These are phyloP conservation scores for Adansonia grandidieri DNA, from an alignment of 441 rosid genomes.

Conservation along the genomic window DNA sequence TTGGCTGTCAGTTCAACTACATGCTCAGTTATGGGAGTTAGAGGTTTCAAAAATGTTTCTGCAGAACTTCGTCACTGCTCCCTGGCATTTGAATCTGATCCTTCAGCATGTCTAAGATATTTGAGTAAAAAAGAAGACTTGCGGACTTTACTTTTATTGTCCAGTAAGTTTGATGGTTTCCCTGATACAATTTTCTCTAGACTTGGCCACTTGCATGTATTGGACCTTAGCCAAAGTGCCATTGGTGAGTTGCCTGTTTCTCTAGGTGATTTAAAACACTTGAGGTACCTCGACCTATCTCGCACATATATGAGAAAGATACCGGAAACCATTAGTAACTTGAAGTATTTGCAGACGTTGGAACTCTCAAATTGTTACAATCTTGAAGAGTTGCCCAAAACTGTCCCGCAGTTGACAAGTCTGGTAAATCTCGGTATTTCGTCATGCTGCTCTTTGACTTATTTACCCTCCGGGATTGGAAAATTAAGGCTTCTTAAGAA, in stretches of 20 bases:
- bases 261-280: conserved; percentile 23
- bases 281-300: conserved; percentile 35
- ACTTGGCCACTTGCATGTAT: conserved; percentile 25
- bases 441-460: conserved; percentile 25
- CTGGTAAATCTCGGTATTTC: conserved; percentile 28
- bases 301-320: not conserved
- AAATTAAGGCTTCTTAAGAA: conserved; percentile 22
- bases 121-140: conserved; percentile 17
- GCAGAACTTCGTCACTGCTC: conserved; percentile 19
- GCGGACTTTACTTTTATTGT: conserved; percentile 22
- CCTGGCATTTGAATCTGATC: conserved; percentile 17
- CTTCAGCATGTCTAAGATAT: conserved; percentile 11
- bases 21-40: conserved; percentile 11
- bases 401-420: conserved; percentile 23
- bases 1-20: not conserved
- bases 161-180: conserved; percentile 12
- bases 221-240: conserved; percentile 14
- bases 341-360: conserved; percentile 36
- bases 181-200: conserved; percentile 18
- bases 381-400: conserved; percentile 29
- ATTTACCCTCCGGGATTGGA: not conserved
- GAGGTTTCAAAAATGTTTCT: not conserved
- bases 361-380: conserved; percentile 17
- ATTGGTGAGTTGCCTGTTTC: conserved; percentile 26
- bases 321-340: conserved; percentile 32